Evolutionary conservation across 495 filamentous ascomycete species (phyloP), one percentile per base, ranked within the genome.

Genomic region (Penicillium canariense): DNA sequence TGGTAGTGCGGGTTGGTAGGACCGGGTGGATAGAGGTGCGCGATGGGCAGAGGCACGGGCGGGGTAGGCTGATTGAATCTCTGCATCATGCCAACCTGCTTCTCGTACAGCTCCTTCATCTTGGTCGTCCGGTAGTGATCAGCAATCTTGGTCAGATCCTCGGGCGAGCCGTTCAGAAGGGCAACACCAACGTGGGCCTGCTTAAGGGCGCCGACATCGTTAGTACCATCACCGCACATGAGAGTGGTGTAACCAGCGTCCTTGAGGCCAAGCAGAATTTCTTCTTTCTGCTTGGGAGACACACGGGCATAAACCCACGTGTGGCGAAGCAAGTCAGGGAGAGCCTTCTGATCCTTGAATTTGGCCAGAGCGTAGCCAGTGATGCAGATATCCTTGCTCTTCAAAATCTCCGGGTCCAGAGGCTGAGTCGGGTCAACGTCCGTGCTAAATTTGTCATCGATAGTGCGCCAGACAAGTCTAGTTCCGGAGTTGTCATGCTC

Each of bases 51-150:
- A 28, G 94, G 94, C 1, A 97, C 92, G 0, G 94, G 94, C 20
- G 95, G 95, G 2, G 84, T 60, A 2, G 91, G 90, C 69, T 96
- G 91, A 68, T 92, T 93, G 79, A 97, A 99, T 47, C 91, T 81
- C 55, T 86, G 81, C 88, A 97, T 96, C 72, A 99, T 81, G 32
- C 80, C 70, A 42, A 86, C 80, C 68, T 99, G 94, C 77, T 97
- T 97, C 75, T 99, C 91, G 62, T 99, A 99, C 36, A 99, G 81
- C 58, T 96, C 92, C 78, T 96, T 97, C 87, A 99, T 95, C 79
- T 91, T 96, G 31, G 88, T 95, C 56, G 86, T 91, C 40, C 94
- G 85, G 59, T 88, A 88, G 70, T 99, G 91, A 58, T 97, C 93
- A 12, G 87, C 85, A 57, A 99, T 99, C 63, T 85, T 87, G 42